phyloP scores from a whole-genome alignment of 2,329 filamentous ascomycete genomes.

The Neonectria ditissima region DNA sequence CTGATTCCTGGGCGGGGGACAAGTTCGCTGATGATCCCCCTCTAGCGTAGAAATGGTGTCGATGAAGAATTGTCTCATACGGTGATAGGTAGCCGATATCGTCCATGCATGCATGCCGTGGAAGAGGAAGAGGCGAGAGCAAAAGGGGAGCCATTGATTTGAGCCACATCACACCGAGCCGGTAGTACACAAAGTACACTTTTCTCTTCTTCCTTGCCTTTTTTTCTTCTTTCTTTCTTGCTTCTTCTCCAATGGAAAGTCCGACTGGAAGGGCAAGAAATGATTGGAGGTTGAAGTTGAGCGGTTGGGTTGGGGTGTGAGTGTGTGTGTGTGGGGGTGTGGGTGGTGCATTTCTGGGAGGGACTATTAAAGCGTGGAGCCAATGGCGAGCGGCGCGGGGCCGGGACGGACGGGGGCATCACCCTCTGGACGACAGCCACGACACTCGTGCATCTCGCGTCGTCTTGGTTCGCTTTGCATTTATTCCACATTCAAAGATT shows the following conservation, averaged over 20 bases:
- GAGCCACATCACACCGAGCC: constrained; percentile 28
- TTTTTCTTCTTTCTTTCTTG: too few species aligned
- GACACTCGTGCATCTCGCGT: constrained; percentile 57
- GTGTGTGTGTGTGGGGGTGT: constrained; percentile 6
- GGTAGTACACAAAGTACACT: constrained; percentile 23
- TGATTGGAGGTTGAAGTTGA: not conserved
- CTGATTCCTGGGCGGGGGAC: not conserved
- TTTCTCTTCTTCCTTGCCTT: constrained; percentile 3
- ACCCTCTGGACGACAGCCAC: constrained; percentile 62
- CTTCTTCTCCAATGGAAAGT: constrained; percentile 1
- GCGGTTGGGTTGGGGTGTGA: not conserved
- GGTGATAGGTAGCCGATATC: too few species aligned
- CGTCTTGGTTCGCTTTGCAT: constrained; percentile 21
- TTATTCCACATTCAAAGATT: constrained; percentile 15
- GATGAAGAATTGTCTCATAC: not conserved
- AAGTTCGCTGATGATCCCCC: constrained; percentile 4
- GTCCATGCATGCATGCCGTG: too few species aligned
- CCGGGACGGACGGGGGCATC: constrained; percentile 31
- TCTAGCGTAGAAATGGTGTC: not conserved
- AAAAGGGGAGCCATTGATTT: constrained; percentile 16
- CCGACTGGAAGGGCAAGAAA: constrained; percentile 13
- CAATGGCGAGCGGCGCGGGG: constrained; percentile 39
- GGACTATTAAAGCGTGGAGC: constrained; percentile 10
- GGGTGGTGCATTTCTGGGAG: constrained; percentile 15
- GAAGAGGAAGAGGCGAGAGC: too few species aligned